Percentiles rank a stretch among this genome's conserved stretches.
These are phyloP conservation scores for Neopestalotiopsis rosae DNA, from an alignment of 2,329 filamentous ascomycete species.

Conservation along the genomic window DNA sequence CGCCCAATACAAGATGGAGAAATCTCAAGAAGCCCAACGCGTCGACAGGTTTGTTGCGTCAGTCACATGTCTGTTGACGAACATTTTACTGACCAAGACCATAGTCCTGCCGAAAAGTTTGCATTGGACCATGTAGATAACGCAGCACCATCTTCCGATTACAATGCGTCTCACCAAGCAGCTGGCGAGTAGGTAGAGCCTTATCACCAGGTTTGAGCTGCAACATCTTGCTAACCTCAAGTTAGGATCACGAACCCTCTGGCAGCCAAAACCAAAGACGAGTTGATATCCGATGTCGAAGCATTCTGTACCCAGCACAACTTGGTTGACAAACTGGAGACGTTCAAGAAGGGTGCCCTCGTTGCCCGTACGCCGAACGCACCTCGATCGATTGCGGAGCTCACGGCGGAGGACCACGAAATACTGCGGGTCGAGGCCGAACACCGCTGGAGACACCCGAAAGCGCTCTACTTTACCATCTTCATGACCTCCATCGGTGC, in stretches of 20 bases:
- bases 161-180: not conserved
- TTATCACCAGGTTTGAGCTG: not conserved
- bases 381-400: not conserved
- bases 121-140: not conserved
- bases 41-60: not conserved
- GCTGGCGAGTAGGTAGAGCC: not conserved
- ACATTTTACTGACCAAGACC: not conserved
- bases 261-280: not conserved
- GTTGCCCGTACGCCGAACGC: not conserved
- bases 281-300: not conserved
- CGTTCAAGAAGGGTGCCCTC: not conserved
- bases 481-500: not conserved
- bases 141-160: not conserved
- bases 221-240: not conserved
- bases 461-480: not conserved
- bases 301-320: not conserved
- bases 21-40: not conserved
- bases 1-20: not conserved
- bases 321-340: not conserved
- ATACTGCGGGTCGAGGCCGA: not conserved
- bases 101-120: not conserved
- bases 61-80: not conserved
- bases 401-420: not conserved
- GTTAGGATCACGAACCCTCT: not conserved
- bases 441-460: not conserved